Conservation (phyloP, 2,329 filamentous ascomycete genomes). For the Fusarium papillatum region DNA sequence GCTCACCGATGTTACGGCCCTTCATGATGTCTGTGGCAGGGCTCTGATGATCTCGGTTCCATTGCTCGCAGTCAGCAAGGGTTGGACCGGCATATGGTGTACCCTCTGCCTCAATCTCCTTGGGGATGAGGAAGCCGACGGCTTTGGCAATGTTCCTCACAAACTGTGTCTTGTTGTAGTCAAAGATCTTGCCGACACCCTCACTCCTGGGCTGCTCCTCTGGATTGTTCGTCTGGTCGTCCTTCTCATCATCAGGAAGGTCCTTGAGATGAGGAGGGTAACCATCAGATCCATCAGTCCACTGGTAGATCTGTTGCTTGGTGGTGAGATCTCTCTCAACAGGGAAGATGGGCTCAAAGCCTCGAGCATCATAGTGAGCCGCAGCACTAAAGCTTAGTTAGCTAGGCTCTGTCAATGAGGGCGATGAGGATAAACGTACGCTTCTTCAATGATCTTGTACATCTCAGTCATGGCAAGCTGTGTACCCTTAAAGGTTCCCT, state of each 20-base stretch:
- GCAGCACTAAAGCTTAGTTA: background rate
- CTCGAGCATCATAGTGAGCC: conserved; percentile 10
- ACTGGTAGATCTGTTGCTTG: conserved; percentile 20
- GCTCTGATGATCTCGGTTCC: conserved; percentile 5
- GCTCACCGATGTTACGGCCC: conserved; percentile 25
- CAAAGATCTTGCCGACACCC: conserved; percentile 20
- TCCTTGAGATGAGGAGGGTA: conserved; percentile 26
- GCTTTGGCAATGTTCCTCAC: conserved; percentile 2
- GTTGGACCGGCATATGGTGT: conserved; percentile 18
- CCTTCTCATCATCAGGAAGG: conserved; percentile 8
- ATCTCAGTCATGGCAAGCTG: conserved; percentile 27
- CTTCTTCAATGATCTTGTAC: conserved; percentile 24
- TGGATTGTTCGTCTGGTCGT: background rate
- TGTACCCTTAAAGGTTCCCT: conserved; percentile 23
- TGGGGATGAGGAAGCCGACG: conserved; percentile 16
- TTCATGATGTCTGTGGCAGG: conserved; percentile 23
- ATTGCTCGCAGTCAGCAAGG: conserved; percentile 11
- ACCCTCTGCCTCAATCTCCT: background rate
- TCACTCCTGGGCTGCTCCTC: background rate
- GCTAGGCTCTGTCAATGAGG: fast-evolving
- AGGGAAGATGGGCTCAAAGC: conserved; percentile 23
- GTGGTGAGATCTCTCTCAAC: conserved; percentile 1
- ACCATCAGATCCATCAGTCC: conserved; percentile 12
- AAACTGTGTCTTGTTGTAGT: background rate
- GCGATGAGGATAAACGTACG: background rate